Percentiles rank a stretch among this genome's conserved stretches.
These are phyloP conservation scores for Diaporthe destruens DNA, from an alignment of 2,329 filamentous ascomycete genomes.

Conservation along the genomic window DNA sequence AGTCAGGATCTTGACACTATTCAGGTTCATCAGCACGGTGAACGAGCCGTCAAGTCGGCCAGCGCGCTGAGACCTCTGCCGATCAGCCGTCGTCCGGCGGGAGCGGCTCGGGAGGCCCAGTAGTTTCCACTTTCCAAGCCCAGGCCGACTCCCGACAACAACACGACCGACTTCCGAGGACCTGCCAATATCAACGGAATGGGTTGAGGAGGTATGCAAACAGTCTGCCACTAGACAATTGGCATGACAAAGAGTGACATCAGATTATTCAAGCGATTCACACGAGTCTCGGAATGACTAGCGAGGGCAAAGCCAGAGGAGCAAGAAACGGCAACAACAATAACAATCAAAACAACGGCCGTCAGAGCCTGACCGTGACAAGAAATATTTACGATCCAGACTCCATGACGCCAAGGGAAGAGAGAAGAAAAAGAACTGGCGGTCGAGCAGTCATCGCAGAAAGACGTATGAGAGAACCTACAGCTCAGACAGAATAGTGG, in stretches of 20 bases:
- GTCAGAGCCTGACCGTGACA: not conserved
- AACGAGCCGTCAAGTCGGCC: not conserved
- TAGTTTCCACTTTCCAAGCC: slow-evolving; percentile 7
- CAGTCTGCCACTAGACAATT: slow-evolving; percentile 16
- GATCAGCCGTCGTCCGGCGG: slow-evolving; percentile 26
- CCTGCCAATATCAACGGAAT: slow-evolving; percentile 14
- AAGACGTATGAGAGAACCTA: not conserved
- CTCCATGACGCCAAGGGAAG: not conserved
- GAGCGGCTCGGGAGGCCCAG: slow-evolving; percentile 19
- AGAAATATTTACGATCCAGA: not conserved
- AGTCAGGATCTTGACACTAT: not conserved
- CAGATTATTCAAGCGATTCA: slow-evolving; percentile 11
- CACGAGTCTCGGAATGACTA: not conserved
- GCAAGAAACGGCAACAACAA: not conserved
- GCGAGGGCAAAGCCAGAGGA: not conserved
- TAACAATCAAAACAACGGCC: not conserved
- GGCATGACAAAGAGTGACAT: slow-evolving; percentile 33
- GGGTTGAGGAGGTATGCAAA: not conserved
- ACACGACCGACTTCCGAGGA: slow-evolving; percentile 28
- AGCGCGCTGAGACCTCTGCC: slow-evolving; percentile 9
- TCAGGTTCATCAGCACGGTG: slow-evolving; percentile 1
- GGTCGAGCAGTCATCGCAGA: not conserved
- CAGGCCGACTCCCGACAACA: slow-evolving; percentile 27
- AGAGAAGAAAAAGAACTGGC: no score
- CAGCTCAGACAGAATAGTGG: not conserved